phyloP scores from a whole-genome alignment of 352 stramenopile genomes.

The Globisporangium polare region DNA sequence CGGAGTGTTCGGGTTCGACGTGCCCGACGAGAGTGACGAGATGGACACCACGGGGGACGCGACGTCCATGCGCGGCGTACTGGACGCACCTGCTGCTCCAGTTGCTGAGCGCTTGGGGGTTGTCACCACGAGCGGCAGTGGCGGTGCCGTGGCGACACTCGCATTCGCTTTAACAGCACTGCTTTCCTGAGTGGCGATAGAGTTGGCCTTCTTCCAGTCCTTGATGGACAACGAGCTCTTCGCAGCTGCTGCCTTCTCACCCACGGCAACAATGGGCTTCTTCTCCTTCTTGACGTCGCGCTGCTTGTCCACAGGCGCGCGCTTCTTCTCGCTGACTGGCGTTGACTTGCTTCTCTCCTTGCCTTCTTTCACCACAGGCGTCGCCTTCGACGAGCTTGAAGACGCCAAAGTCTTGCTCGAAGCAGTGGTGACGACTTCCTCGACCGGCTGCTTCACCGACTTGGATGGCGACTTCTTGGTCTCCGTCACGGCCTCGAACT shows the following conservation, averaged over 20 bases:
- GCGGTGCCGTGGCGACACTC: not conserved
- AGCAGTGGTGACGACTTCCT: not conserved
- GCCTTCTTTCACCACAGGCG: not conserved
- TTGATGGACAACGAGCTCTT: not conserved
- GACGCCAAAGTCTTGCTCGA: not conserved
- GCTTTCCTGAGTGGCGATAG: not conserved
- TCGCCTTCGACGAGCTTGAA: not conserved
- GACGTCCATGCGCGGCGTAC: slow-evolving; percentile 23
- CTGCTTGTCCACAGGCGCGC: not conserved
- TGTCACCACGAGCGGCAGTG: slow-evolving; percentile 19
- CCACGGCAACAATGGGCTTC: too few species aligned
- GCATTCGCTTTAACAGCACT: not conserved
- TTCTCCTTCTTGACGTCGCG: slow-evolving; percentile 2
- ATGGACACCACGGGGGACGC: slow-evolving; percentile 70
- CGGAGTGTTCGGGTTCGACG: slow-evolving; percentile 63
- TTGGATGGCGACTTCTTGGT: not conserved
- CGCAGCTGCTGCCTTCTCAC: not conserved
- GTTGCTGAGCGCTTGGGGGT: slow-evolving; percentile 29
- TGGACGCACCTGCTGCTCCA: not conserved
- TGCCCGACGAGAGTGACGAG: slow-evolving; percentile 50
- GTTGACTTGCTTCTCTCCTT: slow-evolving; percentile 4
- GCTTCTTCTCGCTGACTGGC: slow-evolving; percentile 8
- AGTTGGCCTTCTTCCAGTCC: slow-evolving; percentile 7
- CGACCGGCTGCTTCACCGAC: not conserved
- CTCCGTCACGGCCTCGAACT: slow-evolving; percentile 11